Conservation (phyloP, 225 moss, liverwort and hornwort species). For the Straminergon stramineum region DNA sequence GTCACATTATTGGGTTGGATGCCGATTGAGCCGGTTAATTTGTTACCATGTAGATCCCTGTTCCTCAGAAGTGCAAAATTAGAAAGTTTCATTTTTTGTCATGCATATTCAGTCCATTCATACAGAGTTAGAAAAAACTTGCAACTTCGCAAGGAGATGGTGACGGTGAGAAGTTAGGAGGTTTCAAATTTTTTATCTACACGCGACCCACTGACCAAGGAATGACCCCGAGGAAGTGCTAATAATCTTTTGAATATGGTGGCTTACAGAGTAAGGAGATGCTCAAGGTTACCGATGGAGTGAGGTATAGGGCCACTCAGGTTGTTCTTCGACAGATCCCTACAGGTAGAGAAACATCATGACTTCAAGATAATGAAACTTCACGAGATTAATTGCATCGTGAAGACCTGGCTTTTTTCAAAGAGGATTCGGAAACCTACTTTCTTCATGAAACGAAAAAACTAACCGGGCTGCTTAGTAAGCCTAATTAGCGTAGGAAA, state of each 20-base stretch:
- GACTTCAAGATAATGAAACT: background rate
- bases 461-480: no score
- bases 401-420: background rate
- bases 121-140: background rate
- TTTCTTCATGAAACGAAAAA: background rate
- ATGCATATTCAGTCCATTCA: background rate
- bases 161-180: background rate
- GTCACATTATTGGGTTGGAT: conserved; percentile 40
- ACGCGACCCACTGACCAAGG: background rate
- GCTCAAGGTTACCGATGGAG: conserved; percentile 65
- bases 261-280: conserved; percentile 50
- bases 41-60: conserved; percentile 52
- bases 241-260: background rate
- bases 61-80: background rate
- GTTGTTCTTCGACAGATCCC: conserved; percentile 39
- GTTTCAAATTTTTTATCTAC: background rate
- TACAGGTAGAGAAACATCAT: background rate
- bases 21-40: conserved; percentile 50
- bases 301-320: conserved; percentile 51
- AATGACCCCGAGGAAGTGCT: background rate
- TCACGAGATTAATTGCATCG: background rate
- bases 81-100: background rate
- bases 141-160: background rate
- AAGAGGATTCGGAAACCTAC: no score
- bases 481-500: background rate